These are phyloP conservation scores for Didymella segeticola DNA, from an alignment of 2,329 filamentous ascomycete genomes.

Conservation along the genomic window DNA sequence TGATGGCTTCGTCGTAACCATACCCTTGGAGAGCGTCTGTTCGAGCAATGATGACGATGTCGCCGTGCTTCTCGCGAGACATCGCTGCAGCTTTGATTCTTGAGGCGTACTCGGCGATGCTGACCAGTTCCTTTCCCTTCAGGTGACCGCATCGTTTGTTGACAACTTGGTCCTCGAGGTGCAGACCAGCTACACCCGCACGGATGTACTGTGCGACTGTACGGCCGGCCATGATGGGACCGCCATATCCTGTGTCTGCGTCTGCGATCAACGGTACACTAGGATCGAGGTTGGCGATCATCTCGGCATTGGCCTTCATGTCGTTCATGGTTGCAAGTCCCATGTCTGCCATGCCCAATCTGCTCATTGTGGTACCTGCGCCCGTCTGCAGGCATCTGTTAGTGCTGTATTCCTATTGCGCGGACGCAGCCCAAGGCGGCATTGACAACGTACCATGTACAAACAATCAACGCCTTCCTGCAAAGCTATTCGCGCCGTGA, in stretches of 20 bases:
- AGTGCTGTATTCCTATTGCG: neutral
- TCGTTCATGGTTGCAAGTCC: slow-evolving; percentile 67
- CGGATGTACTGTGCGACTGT: slow-evolving; percentile 62
- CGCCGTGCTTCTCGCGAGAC: slow-evolving; percentile 57
- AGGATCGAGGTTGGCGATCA: slow-evolving; percentile 67
- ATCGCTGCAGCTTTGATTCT: slow-evolving; percentile 64
- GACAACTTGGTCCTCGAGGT: slow-evolving; percentile 69
- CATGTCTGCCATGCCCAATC: slow-evolving; percentile 68
- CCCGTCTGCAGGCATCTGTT: slow-evolving; percentile 58
- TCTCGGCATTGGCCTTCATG: slow-evolving; percentile 68
- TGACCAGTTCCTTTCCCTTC: slow-evolving; percentile 66
- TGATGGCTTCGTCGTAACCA: slow-evolving; percentile 64
- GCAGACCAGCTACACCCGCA: slow-evolving; percentile 64
- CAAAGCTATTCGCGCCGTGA: slow-evolving; percentile 69
- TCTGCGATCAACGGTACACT: slow-evolving; percentile 66
- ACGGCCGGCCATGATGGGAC: slow-evolving; percentile 55
- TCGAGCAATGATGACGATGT: slow-evolving; percentile 70
- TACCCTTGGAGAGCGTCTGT: slow-evolving; percentile 66
- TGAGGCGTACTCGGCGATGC: slow-evolving; percentile 57
- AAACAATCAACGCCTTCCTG: slow-evolving; percentile 68
- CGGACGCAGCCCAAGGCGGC: neutral
- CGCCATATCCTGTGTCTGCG: slow-evolving; percentile 64
- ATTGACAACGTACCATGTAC: slow-evolving; percentile 65
- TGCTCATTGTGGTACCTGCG: slow-evolving; percentile 66
- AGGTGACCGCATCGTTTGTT: slow-evolving; percentile 72